These are phyloP conservation scores for Ogataea minuta DNA, from an alignment of 805 yeast genomes.

Conservation along the genomic window DNA sequence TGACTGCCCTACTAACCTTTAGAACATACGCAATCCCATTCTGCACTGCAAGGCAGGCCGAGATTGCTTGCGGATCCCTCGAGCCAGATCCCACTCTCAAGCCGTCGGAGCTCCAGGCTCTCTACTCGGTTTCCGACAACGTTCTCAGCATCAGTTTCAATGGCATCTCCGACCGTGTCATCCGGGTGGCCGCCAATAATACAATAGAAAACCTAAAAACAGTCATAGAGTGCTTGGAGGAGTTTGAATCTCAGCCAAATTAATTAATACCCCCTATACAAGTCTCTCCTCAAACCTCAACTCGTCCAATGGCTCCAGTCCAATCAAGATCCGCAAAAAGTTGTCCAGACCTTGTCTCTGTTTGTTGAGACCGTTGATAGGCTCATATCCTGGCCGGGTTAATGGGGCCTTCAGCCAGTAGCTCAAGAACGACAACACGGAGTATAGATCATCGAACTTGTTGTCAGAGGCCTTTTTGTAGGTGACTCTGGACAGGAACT, in stretches of 20 bases:
- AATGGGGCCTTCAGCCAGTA: conserved; percentile 98
- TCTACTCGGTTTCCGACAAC: conserved; percentile 37
- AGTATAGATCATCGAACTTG: conserved; percentile 64
- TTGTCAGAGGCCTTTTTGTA: conserved; percentile 56
- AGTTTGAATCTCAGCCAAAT: conserved; percentile 40
- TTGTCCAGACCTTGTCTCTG: conserved; percentile 92
- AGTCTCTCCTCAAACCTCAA: conserved; percentile 93
- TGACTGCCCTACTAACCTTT: conserved; percentile 1
- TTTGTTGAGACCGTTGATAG: conserved; percentile 91
- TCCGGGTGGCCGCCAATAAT: conserved; percentile 83
- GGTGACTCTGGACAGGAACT: conserved; percentile 81
- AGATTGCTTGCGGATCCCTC: conserved; percentile 58
- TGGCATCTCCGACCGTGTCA: conserved; percentile 68
- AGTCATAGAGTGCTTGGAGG: conserved; percentile 76
- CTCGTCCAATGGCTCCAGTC: conserved; percentile 86
- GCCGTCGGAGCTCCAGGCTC: conserved; percentile 59
- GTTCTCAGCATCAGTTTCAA: conserved; percentile 47
- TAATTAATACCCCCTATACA: conserved; percentile 27
- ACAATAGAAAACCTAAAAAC: conserved; percentile 75
- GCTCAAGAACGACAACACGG: conserved; percentile 81
- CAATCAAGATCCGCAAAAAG: conserved; percentile 83
- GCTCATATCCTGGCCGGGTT: conserved; percentile 84
- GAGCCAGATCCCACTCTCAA: conserved; percentile 80
- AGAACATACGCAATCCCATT: conserved; percentile 54
- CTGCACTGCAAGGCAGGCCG: conserved; percentile 54